Base-by-base conservation (phyloP, 805 yeast genomes). In the Ogataea methanolica region DNA sequence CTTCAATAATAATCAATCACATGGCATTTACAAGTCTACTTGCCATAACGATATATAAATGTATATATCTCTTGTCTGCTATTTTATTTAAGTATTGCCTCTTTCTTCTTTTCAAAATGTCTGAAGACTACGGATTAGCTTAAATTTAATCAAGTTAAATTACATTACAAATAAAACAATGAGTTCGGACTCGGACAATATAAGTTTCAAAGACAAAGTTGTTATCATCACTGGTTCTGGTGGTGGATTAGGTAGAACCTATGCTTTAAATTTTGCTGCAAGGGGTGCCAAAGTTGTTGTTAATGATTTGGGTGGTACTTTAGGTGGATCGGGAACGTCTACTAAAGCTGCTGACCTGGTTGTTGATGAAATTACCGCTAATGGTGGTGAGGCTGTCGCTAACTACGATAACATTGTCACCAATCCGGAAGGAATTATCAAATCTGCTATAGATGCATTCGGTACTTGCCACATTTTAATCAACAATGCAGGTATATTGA, bases 191-290 rank as follows among this genome's bases (percentile, higher is more conserved):
- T 33, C 38, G 15, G 50, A 51, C 23, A 39, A 63, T 41, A 63
- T 83, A 23, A 62, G 73, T 35, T 88, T 84, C 61, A 85, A 88
- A 60, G 89, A 83, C 58, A 84, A 86, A 66, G 97, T 92, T 39
- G 97, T 92, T 33, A 82, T 92, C 48, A 82, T 92, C 64, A 92
- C 97, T 43, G 99, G 99, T 33, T 94, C 97, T 42, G 99, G 99
- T 54, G 98, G 97, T 57, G 99, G 98, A 17, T 77, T 92, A 40
- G 99, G 99, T 22, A 86, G 78, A 59, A 82, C 82, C 42, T 92
- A 92, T 68, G 96, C 97, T 5, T 70, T 89, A 33, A 89, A 85
- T 57, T 92, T 77, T 68, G 98, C 96, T 39, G 73, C 81, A 49
- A 77, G 96, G 56, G 98, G 98, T 34, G 99, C 97, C 51, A 84